Evolutionary conservation across 768 basidiomycete genomes (phyloP), one percentile per base, ranked within the genome.

Genomic region (Termitomyces eurrhizus): DNA sequence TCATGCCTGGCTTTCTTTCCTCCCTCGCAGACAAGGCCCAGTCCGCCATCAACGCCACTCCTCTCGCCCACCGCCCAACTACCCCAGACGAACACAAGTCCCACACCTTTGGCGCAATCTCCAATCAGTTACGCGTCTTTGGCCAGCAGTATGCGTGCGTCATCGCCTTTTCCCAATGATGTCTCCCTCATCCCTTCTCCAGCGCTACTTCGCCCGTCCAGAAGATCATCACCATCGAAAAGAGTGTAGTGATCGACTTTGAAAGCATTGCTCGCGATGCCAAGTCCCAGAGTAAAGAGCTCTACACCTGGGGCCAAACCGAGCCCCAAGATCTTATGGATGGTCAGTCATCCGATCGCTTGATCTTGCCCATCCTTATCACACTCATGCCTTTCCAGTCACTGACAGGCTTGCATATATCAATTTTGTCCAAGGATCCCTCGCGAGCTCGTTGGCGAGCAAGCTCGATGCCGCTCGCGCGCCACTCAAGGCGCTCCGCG

Each of bases 361-460:
- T 50, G 56, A 64, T 50, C 45, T 18, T 35, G 16, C 52, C 42
- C 39, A 63, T 62, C 56, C 13, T 59, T 36, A 39, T 64, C 45
- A 62, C 63, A 13, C 58, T 21, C 9, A 12, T 26, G 39, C 42
- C 55, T 53, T 26, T 42, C 33, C 69, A 89, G 91, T 92, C 5
- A 84, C 88, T 49, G 92, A 94, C 70, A 82, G 92, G 37, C 77
- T 94, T 26, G 92, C 89, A 2, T 94, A 88, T 73, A 74, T 94
- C 54, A 90, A 90, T 70, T 94, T 86, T 65, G 82, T 90, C 12
- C 81, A 88, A 48, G 91, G 90, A 11, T 82, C 87, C 24, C 78
- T 94, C 21, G 77, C 88, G 3, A 72, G 72, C 37, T 78, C 85
- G 2, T 78, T 93, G 35, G 82, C 90, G 1, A 67, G 71, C 29